Conservation (phyloP, 2,329 filamentous ascomycete species). For the Ilyonectria mors-panacis region DNA sequence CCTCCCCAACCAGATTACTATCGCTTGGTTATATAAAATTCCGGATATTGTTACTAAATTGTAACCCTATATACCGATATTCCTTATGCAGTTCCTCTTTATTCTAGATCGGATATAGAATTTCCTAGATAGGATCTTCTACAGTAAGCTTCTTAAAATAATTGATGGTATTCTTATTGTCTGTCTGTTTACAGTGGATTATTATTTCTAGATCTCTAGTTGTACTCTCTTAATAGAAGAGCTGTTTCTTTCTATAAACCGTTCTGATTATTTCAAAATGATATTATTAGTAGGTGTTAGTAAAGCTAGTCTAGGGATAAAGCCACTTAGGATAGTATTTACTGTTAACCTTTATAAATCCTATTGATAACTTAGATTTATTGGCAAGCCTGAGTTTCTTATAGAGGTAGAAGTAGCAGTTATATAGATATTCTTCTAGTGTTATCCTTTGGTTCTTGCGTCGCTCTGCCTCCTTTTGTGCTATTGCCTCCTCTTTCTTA, state of each 20-base stretch:
- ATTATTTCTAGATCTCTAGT: slow-evolving; percentile 6
- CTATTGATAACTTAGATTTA: slow-evolving; percentile 17
- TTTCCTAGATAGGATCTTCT: slow-evolving; percentile 29
- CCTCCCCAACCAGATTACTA: slow-evolving; percentile 13
- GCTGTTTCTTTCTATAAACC: slow-evolving; percentile 26
- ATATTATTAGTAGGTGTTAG: slow-evolving; percentile 14
- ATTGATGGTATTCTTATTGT: slow-evolving; percentile 12
- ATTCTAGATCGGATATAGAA: slow-evolving; percentile 24
- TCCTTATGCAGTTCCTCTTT: slow-evolving; percentile 26
- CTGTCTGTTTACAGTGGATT: slow-evolving; percentile 6
- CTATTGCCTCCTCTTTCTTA: too few relatives aligned
- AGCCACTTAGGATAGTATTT: slow-evolving; percentile 42
- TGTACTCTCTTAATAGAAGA: slow-evolving; percentile 30
- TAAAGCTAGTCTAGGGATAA: slow-evolving; percentile 36
- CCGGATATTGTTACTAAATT: slow-evolving; percentile 29
- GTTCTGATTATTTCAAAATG: slow-evolving; percentile 33
- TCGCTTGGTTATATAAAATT: slow-evolving; percentile 29
- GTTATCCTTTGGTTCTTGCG: slow-evolving; percentile 36
- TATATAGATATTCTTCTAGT: slow-evolving; percentile 34
- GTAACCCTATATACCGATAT: slow-evolving; percentile 19
- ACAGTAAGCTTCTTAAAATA: slow-evolving; percentile 28
- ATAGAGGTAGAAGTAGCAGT: slow-evolving; percentile 36
- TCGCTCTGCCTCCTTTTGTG: too few relatives aligned
- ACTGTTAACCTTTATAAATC: slow-evolving; percentile 33
- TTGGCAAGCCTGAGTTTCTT: slow-evolving; percentile 25